Percentiles rank a stretch among this genome's conserved stretches.
Evolutionary conservation across 441 rosid species (phyloP).

Genomic region (Brassica hybrid): DNA sequence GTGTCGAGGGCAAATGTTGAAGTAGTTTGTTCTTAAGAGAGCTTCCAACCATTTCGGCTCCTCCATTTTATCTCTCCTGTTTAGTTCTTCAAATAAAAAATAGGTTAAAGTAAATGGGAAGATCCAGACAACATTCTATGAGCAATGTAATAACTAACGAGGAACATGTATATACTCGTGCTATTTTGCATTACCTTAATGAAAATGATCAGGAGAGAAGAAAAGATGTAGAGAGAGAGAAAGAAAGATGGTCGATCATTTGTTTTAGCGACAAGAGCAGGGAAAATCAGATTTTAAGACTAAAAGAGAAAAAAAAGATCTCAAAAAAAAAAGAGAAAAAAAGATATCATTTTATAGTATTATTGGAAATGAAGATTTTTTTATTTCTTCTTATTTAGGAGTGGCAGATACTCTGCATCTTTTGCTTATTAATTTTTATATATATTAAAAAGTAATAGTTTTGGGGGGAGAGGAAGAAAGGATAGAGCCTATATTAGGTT

Average conservation of each 20-base stretch:
- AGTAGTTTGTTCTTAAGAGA: constrained; percentile 63
- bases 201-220: constrained; percentile 31
- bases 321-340: constrained; percentile 15
- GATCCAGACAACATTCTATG: constrained; percentile 8
- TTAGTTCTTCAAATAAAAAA: background rate
- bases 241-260: constrained; percentile 29
- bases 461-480: background rate
- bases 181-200: constrained; percentile 31
- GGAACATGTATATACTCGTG: constrained; percentile 4
- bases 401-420: constrained; percentile 29
- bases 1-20: constrained; percentile 67
- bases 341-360: constrained; percentile 28
- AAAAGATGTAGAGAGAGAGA: constrained; percentile 24
- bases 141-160: constrained; percentile 13
- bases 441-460: background rate
- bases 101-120: background rate
- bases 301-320: constrained; percentile 19
- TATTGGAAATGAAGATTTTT: constrained; percentile 33
- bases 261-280: constrained; percentile 30
- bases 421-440: constrained; percentile 3
- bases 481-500: background rate
- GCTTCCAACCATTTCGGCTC: constrained; percentile 81
- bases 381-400: constrained; percentile 33
- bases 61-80: constrained; percentile 50
- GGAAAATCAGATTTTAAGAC: constrained; percentile 36